Base-by-base conservation (phyloP, 2,329 filamentous ascomycete species). In the Byssothecium circinans region DNA sequence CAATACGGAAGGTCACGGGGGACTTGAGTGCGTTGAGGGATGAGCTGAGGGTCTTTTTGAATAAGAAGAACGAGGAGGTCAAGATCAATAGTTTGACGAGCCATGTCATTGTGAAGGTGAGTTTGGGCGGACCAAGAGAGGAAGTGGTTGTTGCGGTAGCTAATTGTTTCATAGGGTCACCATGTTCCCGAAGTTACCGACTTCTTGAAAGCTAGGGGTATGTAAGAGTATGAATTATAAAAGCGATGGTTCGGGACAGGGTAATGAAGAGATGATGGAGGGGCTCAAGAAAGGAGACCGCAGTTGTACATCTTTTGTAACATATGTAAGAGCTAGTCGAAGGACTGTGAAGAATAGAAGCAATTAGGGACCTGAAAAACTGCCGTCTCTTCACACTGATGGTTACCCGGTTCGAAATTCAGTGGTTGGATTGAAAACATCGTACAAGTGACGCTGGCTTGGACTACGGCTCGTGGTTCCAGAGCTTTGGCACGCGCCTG, bases 1-100 rank as follows among this genome's bases (percentile, higher is more conserved):
- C 83, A 47, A 74, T 99, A 46, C 87, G 90, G 69, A 91, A 88
- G 72, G 80, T 92, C 41, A 84, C 89, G 47, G 94, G 94, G 14
- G 81, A 95, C 67, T 64, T 84, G 41, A 70, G 75, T 25, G 80
- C 76, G 2, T 68, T 97, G 54, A 78, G 82, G 52, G 71, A 79
- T 29, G 86, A 91, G 58, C 67, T 97, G 47, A 74, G 77, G 30
- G 64, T 73, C 17, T 79, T 77, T 10, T 69, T 96, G 51, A 72
- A 76, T 1, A 63, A 92, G 34, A 71, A 79, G 19, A 65, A 77
- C 41, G 75, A 80, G 12, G 74, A 83, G 6, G 75, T 85, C 34
- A 74, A 69, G 53, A 75, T 86, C 37, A 85, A 84, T 65, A 66
- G 69, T 29, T 74, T 86, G 41, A 95, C 87, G 36, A 80, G 81